Percentiles rank a stretch among this genome's conserved stretches.
These are phyloP conservation scores for Leptomonas seymouri DNA, from an alignment of 208 protist genomes.

Conservation along the genomic window DNA sequence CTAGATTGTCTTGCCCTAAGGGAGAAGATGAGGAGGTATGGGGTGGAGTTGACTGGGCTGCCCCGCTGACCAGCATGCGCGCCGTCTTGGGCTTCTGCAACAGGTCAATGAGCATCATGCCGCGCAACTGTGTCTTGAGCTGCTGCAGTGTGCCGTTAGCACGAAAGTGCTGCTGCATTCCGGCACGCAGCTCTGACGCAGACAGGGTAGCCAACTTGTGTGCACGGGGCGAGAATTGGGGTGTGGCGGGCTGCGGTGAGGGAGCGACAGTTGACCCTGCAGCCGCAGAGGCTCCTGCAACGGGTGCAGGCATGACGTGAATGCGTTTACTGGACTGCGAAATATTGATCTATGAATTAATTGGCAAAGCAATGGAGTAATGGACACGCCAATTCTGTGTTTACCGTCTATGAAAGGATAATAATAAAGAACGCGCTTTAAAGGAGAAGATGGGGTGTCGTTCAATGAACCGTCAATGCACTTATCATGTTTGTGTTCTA, in stretches of 20 bases:
- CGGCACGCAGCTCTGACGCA: constrained; percentile 70
- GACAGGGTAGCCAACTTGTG: constrained; percentile 23
- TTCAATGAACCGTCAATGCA: no score
- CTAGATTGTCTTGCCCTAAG: neutral
- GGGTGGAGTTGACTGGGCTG: constrained; percentile 17
- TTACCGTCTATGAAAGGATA: neutral
- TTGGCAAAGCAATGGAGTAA: constrained; percentile 4
- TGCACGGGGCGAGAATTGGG: neutral
- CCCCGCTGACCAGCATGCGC: constrained; percentile 20
- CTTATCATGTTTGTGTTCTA: no score
- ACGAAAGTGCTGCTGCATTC: constrained; percentile 78
- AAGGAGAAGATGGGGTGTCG: neutral
- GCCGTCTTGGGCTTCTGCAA: constrained; percentile 47
- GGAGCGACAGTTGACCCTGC: neutral
- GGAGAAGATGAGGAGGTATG: neutral
- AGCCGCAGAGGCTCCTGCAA: constrained; percentile 2
- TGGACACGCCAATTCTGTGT: constrained; percentile 8
- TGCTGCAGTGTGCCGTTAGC: constrained; percentile 66
- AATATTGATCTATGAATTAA: constrained; percentile 6
- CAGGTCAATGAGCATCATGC: constrained; percentile 76
- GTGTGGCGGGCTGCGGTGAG: neutral
- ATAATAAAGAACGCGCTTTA: neutral
- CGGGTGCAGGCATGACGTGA: constrained; percentile 3
- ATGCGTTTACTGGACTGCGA: neutral
- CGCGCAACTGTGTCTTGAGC: constrained; percentile 87